phyloP scores from a whole-genome alignment of 1,139 yeast genomes.

The Kurtzmaniella natalensis region DNA sequence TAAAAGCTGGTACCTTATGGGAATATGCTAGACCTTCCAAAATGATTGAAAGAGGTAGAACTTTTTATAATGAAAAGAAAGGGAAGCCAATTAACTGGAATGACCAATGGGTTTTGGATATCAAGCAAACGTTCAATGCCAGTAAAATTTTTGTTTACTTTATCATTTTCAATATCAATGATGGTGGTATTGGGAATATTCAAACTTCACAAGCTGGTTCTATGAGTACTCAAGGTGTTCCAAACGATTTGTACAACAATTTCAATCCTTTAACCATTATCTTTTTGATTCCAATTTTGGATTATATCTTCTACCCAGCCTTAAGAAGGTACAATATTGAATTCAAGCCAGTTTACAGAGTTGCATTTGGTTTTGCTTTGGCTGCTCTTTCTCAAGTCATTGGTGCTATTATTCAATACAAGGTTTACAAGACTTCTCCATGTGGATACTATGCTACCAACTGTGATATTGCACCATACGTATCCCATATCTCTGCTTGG shows the following conservation, averaged over 20 bases:
- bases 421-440: slow-evolving; percentile 31
- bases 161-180: slow-evolving; percentile 58
- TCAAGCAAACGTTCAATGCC: slow-evolving; percentile 53
- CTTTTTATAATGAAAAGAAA: slow-evolving; percentile 22
- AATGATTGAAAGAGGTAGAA: slow-evolving; percentile 41
- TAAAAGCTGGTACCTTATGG: slow-evolving; percentile 40
- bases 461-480: slow-evolving; percentile 36
- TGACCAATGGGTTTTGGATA: slow-evolving; percentile 59
- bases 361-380: slow-evolving; percentile 31
- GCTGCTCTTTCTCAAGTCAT: slow-evolving; percentile 37
- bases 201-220: slow-evolving; percentile 65
- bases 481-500: slow-evolving; percentile 57
- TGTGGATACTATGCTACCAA: slow-evolving; percentile 42
- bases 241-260: slow-evolving; percentile 65
- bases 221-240: slow-evolving; percentile 63
- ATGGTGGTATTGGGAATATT: slow-evolving; percentile 61
- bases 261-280: slow-evolving; percentile 67
- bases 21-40: slow-evolving; percentile 51
- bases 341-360: slow-evolving; percentile 35
- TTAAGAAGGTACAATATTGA: slow-evolving; percentile 44
- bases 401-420: slow-evolving; percentile 37
- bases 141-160: slow-evolving; percentile 62
- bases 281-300: slow-evolving; percentile 60
- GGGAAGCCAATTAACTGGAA: slow-evolving; percentile 39
- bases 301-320: slow-evolving; percentile 54